Percentiles rank a stretch among this genome's conserved stretches.
These are phyloP conservation scores for Syzygium oleosum DNA, from an alignment of 345 rosid species.

Conservation along the genomic window DNA sequence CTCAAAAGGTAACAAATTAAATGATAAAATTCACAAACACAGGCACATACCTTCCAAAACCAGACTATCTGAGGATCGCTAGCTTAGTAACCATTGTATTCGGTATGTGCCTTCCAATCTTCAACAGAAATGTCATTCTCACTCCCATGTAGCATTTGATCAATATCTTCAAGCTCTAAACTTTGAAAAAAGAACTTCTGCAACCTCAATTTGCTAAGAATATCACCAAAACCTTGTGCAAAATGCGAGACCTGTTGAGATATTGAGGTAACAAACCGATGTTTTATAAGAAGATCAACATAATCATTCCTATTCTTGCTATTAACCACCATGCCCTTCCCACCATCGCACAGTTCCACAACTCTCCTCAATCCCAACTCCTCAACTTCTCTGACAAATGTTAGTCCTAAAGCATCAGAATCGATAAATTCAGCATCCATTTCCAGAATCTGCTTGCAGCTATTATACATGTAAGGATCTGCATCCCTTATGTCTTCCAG, in stretches of 20 bases:
- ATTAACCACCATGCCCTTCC: constrained; percentile 52
- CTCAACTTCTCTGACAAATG: constrained; percentile 77
- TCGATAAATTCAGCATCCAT: constrained; percentile 85
- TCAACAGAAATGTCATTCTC: constrained; percentile 50
- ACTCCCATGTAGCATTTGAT: constrained; percentile 85
- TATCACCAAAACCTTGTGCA: constrained; percentile 59
- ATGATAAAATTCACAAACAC: not conserved
- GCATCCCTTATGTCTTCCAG: constrained; percentile 84
- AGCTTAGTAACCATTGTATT: constrained; percentile 68
- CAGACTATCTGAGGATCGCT: constrained; percentile 68
- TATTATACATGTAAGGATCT: constrained; percentile 66
- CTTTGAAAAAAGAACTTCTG: constrained; percentile 42
- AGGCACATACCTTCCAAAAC: constrained; percentile 79
- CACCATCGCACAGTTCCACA: constrained; percentile 56
- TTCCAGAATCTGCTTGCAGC: constrained; percentile 82
- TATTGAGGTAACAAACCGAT: constrained; percentile 57
- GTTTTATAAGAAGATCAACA: constrained; percentile 52
- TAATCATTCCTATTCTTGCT: constrained; percentile 71
- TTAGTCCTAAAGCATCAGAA: constrained; percentile 69
- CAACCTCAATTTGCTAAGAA: constrained; percentile 27
- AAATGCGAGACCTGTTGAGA: constrained; percentile 59
- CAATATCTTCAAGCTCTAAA: constrained; percentile 64
- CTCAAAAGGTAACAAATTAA: not conserved
- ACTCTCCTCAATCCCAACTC: constrained; percentile 62
- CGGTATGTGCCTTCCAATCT: constrained; percentile 85